Evolutionary conservation across 805 yeast species (phyloP).

Genomic region (Saturnispora gosingensis): DNA sequence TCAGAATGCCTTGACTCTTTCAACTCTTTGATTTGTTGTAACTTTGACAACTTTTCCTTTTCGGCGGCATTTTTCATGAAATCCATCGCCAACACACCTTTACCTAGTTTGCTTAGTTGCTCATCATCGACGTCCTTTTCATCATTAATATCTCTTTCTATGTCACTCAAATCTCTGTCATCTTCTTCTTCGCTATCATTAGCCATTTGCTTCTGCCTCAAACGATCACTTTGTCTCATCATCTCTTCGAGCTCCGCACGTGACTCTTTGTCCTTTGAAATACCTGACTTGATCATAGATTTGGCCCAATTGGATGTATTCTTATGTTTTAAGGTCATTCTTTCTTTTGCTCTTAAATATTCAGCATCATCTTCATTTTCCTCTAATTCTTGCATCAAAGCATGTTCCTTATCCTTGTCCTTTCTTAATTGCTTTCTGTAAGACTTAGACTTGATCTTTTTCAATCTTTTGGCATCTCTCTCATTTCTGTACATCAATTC

Average conservation of each 20-base stretch:
- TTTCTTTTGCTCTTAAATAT: slow-evolving; percentile 72
- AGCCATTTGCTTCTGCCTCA: slow-evolving; percentile 61
- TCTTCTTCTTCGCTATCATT: slow-evolving; percentile 31
- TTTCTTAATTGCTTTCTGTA: slow-evolving; percentile 81
- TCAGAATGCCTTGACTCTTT: slow-evolving; percentile 36
- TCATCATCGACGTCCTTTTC: slow-evolving; percentile 31
- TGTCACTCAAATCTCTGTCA: slow-evolving; percentile 39
- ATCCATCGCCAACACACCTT: slow-evolving; percentile 90
- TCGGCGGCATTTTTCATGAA: slow-evolving; percentile 89
- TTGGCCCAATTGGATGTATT: slow-evolving; percentile 86
- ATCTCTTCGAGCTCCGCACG: slow-evolving; percentile 91
- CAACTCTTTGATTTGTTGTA: slow-evolving; percentile 41
- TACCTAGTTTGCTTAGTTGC: slow-evolving; percentile 45
- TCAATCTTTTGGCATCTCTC: slow-evolving; percentile 78
- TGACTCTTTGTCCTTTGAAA: slow-evolving; percentile 76
- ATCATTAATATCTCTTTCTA: slow-evolving; percentile 37
- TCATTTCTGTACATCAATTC: slow-evolving; percentile 96
- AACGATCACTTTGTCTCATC: slow-evolving; percentile 77
- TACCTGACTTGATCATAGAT: slow-evolving; percentile 79
- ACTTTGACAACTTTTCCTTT: slow-evolving; percentile 51
- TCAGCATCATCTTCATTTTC: slow-evolving; percentile 55
- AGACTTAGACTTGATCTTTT: slow-evolving; percentile 89
- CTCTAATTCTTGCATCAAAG: slow-evolving; percentile 44
- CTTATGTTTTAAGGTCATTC: slow-evolving; percentile 88
- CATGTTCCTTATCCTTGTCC: slow-evolving; percentile 63